Percentiles rank a stretch among this genome's conserved stretches.
Evolutionary conservation across 257 asterid genomes (phyloP).

Genomic region (Rubia yunnanensis): DNA sequence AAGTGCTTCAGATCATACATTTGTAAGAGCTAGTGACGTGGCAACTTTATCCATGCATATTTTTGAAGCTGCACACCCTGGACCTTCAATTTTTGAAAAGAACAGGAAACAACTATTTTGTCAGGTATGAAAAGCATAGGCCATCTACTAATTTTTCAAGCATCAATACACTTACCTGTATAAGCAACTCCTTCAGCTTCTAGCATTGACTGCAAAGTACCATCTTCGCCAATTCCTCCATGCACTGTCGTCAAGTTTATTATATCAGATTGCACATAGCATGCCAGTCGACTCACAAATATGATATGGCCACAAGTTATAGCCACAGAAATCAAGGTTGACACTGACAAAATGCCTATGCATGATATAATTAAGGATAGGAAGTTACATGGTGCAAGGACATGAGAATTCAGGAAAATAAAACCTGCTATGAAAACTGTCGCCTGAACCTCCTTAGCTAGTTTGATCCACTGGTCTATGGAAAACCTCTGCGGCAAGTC

Average conservation of each 20-base stretch:
- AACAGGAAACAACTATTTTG: slow-evolving; percentile 20
- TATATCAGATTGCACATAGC: not conserved
- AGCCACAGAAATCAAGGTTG: not conserved
- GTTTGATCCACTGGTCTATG: slow-evolving; percentile 69
- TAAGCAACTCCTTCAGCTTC: slow-evolving; percentile 67
- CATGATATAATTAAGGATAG: not conserved
- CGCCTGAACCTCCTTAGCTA: slow-evolving; percentile 66
- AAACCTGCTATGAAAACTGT: slow-evolving; percentile 83
- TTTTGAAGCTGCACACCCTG: slow-evolving; percentile 62
- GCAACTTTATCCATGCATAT: slow-evolving; percentile 89
- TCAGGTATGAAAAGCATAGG: not conserved
- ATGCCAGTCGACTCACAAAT: not conserved
- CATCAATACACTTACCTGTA: slow-evolving; percentile 38
- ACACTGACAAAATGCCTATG: not conserved
- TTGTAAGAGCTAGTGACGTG: slow-evolving; percentile 69
- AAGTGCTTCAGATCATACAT: slow-evolving; percentile 38
- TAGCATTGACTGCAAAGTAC: slow-evolving; percentile 72
- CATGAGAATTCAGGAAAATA: not conserved
- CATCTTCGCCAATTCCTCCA: slow-evolving; percentile 94
- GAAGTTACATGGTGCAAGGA: not conserved
- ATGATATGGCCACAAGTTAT: not conserved
- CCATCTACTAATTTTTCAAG: not conserved
- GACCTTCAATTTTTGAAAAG: slow-evolving; percentile 41
- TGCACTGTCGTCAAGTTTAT: slow-evolving; percentile 44
- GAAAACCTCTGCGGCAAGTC: slow-evolving; percentile 52